A percentile compares a stretch with the other conserved stretches of the same genome.
Evolutionary conservation across 2,329 filamentous ascomycete species (phyloP).

Genomic region (Diaporthe helianthi): DNA sequence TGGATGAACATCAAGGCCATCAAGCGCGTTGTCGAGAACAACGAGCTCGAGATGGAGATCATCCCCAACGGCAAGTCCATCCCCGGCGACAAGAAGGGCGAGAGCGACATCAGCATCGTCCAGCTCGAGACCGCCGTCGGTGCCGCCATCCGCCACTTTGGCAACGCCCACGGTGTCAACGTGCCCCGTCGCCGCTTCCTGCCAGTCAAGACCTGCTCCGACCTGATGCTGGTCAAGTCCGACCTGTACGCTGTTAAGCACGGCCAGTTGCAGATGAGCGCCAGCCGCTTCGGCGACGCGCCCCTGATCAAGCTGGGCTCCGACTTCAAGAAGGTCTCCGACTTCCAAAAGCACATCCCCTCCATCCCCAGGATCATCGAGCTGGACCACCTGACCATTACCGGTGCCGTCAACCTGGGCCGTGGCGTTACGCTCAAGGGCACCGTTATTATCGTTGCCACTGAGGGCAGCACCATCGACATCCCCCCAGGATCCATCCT

Average conservation of each 20-base stretch:
- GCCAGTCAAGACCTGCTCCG: conserved; percentile 99
- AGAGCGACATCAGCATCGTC: conserved; percentile 95
- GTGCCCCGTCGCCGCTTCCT: conserved; percentile 97
- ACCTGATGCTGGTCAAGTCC: conserved; percentile 99
- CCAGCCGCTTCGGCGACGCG: conserved; percentile 93
- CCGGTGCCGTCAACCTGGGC: conserved; percentile 94
- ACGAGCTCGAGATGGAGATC: conserved; percentile 99
- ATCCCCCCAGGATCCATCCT: conserved; percentile 95
- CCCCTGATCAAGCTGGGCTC: conserved; percentile 98
- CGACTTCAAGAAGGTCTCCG: conserved; percentile 99
- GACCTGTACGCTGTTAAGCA: conserved; percentile 99
- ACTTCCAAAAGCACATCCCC: conserved; percentile 87
- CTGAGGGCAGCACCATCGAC: conserved; percentile 97
- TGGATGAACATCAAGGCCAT: conserved; percentile 98
- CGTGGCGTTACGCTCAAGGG: conserved; percentile 96
- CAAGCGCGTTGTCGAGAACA: conserved; percentile 98
- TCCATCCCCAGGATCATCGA: conserved; percentile 91
- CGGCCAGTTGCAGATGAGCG: conserved; percentile 96
- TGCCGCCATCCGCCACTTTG: conserved; percentile 98
- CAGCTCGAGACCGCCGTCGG: conserved; percentile 99
- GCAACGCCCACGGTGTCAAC: conserved; percentile 98
- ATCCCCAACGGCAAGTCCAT: conserved; percentile 99
- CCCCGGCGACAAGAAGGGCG: conserved; percentile 98
- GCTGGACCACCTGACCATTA: conserved; percentile 95
- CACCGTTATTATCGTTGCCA: conserved; percentile 98